Evolutionary conservation across 2,329 filamentous ascomycete species (phyloP), one percentile per base, ranked within the genome.

Genomic region (Ceratocystis smalleyi): DNA sequence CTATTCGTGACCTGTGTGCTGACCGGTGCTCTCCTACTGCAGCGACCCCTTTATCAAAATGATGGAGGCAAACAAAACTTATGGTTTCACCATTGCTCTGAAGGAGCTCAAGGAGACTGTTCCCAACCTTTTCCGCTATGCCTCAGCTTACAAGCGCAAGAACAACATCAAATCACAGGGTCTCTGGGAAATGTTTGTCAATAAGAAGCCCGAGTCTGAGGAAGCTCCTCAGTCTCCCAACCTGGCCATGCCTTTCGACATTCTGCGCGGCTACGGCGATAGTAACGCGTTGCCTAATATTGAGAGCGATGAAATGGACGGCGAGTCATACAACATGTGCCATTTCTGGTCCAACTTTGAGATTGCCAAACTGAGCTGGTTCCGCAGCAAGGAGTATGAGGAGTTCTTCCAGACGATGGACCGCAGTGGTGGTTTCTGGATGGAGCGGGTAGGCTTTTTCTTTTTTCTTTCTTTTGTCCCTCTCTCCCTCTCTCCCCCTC

Each of bases 311-410:
- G 83, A 86, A 51, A 99, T 99, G 94, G 92, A 97, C 73, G 90
- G 91, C 68, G 94, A 99, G 74, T 89, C 86, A 70, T 99, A 99
- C 80, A 99, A 99, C 77, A 99, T 99, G 94, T 99, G 94, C 74
- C 94, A 99, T 78, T 99, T 96, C 79, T 99, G 94, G 94, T 96
- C 91, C 74, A 99, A 99, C 75, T 99, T 99, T 70, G 94, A 99
- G 75, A 99, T 99, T 76, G 94, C 94, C 15, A 85, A 86, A 66
- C 82, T 99, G 67, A 87, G 89, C 76, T 99, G 91, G 84, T 97
- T 97, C 82, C 85, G 94, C 70, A 96, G 91, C 78, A 92, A 96
- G 76, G 88, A 91, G 72, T 99, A 99, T 73, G 88, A 95, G 70
- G 94, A 96, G 69, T 99, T 99, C 75, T 99, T 99, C 75, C 81